phyloP scores from a whole-genome alignment of 192 early-diverging fungal genomes.

The Gaertneriomyces semiglobifer region DNA sequence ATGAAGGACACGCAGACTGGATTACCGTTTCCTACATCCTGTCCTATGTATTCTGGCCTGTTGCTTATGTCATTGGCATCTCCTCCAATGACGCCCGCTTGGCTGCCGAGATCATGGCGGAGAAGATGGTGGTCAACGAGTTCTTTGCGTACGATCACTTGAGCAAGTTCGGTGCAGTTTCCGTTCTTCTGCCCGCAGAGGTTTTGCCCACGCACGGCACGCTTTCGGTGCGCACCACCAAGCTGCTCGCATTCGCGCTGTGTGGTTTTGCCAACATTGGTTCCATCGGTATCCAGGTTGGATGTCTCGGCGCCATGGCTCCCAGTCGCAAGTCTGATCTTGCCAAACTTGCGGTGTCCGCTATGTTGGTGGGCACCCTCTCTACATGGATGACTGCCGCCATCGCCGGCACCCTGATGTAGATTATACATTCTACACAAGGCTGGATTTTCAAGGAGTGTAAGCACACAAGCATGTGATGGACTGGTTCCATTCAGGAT shows the following conservation, averaged over 20 bases:
- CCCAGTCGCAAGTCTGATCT: constrained; percentile 67
- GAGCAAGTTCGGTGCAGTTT: constrained; percentile 6
- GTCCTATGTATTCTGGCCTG: constrained; percentile 75
- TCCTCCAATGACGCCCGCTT: constrained; percentile 46
- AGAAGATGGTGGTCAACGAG: constrained; percentile 83
- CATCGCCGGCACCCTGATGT: constrained; percentile 64
- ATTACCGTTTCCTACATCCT: constrained; percentile 65
- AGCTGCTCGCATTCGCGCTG: constrained; percentile 64
- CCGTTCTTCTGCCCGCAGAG: neutral
- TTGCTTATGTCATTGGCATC: constrained; percentile 69
- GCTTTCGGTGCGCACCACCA: constrained; percentile 29
- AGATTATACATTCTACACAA: constrained; percentile 9
- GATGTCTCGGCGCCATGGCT: constrained; percentile 69
- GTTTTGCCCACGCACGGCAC: constrained; percentile 11
- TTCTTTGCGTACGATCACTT: constrained; percentile 71
- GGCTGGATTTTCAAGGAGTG: too few species aligned
- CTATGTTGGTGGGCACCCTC: constrained; percentile 75
- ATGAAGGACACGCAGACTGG: constrained; percentile 42
- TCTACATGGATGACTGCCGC: constrained; percentile 76
- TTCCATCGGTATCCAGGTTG: constrained; percentile 80
- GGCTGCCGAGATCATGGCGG: constrained; percentile 65
- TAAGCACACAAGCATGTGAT: too few species aligned
- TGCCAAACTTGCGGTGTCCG: constrained; percentile 68
- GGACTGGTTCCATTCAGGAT: too few species aligned
- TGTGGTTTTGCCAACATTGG: constrained; percentile 87